These are phyloP conservation scores for Periconia macrospinosa DNA, from an alignment of 2,329 filamentous ascomycete genomes.

Conservation along the genomic window DNA sequence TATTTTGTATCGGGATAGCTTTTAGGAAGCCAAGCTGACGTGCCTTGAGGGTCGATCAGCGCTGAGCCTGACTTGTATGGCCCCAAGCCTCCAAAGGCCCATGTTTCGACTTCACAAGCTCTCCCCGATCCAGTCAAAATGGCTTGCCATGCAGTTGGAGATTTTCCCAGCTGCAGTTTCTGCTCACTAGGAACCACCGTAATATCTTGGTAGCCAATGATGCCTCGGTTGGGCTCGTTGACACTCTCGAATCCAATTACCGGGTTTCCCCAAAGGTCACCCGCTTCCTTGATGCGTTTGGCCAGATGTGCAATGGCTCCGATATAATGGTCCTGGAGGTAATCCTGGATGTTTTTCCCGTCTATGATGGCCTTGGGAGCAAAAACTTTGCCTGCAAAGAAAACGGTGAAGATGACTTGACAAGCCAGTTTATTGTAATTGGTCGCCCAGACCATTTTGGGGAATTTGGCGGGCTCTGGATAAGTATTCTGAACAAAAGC, in stretches of 20 bases:
- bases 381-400: slow-evolving; percentile 88
- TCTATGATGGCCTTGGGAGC: slow-evolving; percentile 95
- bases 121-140: slow-evolving; percentile 89
- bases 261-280: slow-evolving; percentile 81
- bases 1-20: slow-evolving; percentile 86
- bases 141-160: slow-evolving; percentile 91
- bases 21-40: slow-evolving; percentile 79
- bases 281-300: slow-evolving; percentile 82
- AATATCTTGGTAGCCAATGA: slow-evolving; percentile 82
- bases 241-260: slow-evolving; percentile 95
- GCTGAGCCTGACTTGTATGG: slow-evolving; percentile 85
- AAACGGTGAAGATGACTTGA: slow-evolving; percentile 90
- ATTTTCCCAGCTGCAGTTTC: slow-evolving; percentile 88
- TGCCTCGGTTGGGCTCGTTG: slow-evolving; percentile 90
- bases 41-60: slow-evolving; percentile 85
- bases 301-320: slow-evolving; percentile 79
- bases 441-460: slow-evolving; percentile 99
- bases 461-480: slow-evolving; percentile 79
- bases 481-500: slow-evolving; percentile 95
- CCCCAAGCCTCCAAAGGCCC: slow-evolving; percentile 91
- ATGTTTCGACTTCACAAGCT: slow-evolving; percentile 85
- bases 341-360: slow-evolving; percentile 94
- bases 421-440: slow-evolving; percentile 89
- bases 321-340: slow-evolving; percentile 84
- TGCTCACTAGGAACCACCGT: slow-evolving; percentile 82